phyloP scores from a whole-genome alignment of 2,329 filamentous ascomycete species.

The Colletotrichum simmondsii region DNA sequence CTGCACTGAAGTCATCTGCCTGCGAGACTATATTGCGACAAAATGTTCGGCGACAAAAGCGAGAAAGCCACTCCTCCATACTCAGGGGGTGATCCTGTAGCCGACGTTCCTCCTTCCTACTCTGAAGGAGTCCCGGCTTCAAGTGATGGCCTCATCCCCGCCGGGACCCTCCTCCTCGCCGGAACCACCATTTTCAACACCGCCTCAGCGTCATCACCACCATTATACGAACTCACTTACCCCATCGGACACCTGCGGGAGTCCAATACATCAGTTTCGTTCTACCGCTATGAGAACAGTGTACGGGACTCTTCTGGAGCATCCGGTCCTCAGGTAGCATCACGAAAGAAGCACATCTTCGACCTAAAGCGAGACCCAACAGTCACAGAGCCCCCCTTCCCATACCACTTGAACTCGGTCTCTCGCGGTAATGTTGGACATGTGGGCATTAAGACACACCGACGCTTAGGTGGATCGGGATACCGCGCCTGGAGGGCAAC shows the following conservation, averaged over 20 bases:
- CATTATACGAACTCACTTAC: constrained; percentile 50
- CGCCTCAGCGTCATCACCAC: constrained; percentile 37
- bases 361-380: constrained; percentile 45
- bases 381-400: constrained; percentile 41
- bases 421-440: constrained; percentile 42
- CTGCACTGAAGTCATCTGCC: not conserved
- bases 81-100: not conserved
- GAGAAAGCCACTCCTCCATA: not conserved
- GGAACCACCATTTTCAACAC: constrained; percentile 44
- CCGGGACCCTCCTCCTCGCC: constrained; percentile 46
- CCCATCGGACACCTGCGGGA: constrained; percentile 45
- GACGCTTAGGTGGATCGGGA: constrained; percentile 38
- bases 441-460: constrained; percentile 43
- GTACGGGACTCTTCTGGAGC: constrained; percentile 27
- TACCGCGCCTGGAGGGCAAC: constrained; percentile 38
- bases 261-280: constrained; percentile 42
- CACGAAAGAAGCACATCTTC: constrained; percentile 47
- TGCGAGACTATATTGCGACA: not conserved
- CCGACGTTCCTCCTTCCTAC: constrained; percentile 9
- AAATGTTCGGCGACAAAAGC: not conserved
- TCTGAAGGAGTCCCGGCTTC: not conserved
- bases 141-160: constrained; percentile 37
- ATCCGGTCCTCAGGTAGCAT: constrained; percentile 37
- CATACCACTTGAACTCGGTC: constrained; percentile 45
- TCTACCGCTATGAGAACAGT: constrained; percentile 44